Base-by-base conservation (phyloP, 2,329 filamentous ascomycete genomes). In the Penicillium italicum region DNA sequence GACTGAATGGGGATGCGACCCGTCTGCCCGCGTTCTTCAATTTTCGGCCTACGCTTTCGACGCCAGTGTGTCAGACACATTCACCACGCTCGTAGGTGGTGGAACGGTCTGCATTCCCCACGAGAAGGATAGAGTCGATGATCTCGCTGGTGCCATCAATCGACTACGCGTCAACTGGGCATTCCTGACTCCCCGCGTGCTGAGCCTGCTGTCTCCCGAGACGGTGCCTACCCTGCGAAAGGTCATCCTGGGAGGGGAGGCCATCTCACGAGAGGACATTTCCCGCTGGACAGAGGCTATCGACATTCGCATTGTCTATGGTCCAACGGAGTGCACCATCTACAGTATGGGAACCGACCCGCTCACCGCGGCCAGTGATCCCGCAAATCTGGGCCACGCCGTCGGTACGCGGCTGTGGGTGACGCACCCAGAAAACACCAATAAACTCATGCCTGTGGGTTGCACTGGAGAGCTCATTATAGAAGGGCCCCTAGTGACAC, bases 1-100 rank as follows among this genome's bases (percentile, higher is more conserved):
- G 0, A 66, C 73, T 0, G 76, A 77, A 0, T 69, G 83, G 7
- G 73, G 74, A 0, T 58, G 71, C 42, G 73, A 76, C 20, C 66
- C 72, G 1, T 67, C 74, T 5, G 60, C 64, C 18, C 59, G 72
- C 8, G 64, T 72, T 45, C 59, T 76, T 1, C 72, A 76, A 53
- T 76, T 74, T 33, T 68, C 72, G 1, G 69, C 42, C 44, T 66
- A 64, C 36, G 58, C 58, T 10, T 66, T 66, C 26, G 28, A 49
- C 60, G 4, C n/a, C 34, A 37, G 34, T 11, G n/a, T 37, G 10
- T 18, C n/a, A 10, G 34, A 37, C n/a, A 37, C 34, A 18, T 37
- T 37, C n/a, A 37, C 34, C n/a, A 18, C n/a, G 16, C 34, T 37
- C 8, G n/a, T 37, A 18, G n/a, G 34, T 18, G 34, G 34, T 37